phyloP scores from a whole-genome alignment of 2,329 filamentous ascomycete genomes.

The Pyrenochaeta sp. region DNA sequence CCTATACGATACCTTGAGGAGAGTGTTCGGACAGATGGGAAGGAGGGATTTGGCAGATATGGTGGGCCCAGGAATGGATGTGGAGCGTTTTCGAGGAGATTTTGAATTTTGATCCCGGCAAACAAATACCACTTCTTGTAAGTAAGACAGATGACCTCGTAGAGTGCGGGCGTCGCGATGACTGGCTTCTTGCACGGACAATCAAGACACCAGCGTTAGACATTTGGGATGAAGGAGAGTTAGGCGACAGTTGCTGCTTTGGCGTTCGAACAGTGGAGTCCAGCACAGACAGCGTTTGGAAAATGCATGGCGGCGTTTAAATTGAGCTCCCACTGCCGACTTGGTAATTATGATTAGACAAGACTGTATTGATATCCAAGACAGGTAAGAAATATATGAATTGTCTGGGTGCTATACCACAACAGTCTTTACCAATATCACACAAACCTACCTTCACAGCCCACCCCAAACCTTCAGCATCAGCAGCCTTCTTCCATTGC shows the following conservation, averaged over 20 bases:
- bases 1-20: constrained; percentile 88
- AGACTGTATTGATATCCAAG: no score
- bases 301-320: constrained; percentile 39
- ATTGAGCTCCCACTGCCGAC: no score
- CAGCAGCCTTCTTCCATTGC: constrained; percentile 55
- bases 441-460: constrained; percentile 50
- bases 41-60: constrained; percentile 85
- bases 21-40: constrained; percentile 98
- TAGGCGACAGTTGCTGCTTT: constrained; percentile 43
- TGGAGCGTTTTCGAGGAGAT: constrained; percentile 85
- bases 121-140: neutral
- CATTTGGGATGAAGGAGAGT: constrained; percentile 23
- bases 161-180: constrained; percentile 10
- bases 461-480: constrained; percentile 53
- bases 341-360: no score
- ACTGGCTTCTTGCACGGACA: constrained; percentile 27
- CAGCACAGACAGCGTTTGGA: constrained; percentile 36
- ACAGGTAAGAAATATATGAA: no score
- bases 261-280: constrained; percentile 34
- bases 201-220: constrained; percentile 13
- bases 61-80: constrained; percentile 89
- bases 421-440: constrained; percentile 59
- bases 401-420: constrained; percentile 36
- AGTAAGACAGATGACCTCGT: neutral
- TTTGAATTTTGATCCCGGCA: constrained; percentile 76